Conservation (phyloP, 192 early-diverging fungal genomes). For the Backusella psychrophila region DNA sequence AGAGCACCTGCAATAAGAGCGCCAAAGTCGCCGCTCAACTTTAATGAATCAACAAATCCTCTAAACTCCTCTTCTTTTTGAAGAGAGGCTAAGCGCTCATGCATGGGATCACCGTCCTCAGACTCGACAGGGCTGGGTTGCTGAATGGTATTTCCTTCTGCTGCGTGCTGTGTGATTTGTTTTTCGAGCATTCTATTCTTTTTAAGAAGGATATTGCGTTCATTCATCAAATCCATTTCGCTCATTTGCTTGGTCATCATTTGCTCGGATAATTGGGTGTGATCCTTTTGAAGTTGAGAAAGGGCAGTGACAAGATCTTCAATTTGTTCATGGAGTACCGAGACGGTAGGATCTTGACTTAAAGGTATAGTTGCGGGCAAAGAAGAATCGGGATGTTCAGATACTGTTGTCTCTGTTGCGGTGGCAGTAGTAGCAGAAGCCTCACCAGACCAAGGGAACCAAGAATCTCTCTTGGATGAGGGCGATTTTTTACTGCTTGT, state of each 20-base stretch:
- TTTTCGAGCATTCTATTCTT: conserved; percentile 2
- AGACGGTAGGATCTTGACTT: conserved; percentile 8
- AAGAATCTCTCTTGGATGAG: conserved; percentile 14
- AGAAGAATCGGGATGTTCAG: not conserved
- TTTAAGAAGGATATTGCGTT: conserved; percentile 51
- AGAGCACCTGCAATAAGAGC: conserved; percentile 32
- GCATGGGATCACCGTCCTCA: conserved; percentile 1
- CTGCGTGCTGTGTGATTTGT: conserved; percentile 24
- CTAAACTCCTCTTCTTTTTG: conserved; percentile 26
- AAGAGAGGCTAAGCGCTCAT: not conserved
- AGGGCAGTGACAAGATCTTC: conserved; percentile 63
- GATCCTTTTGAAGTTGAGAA: conserved; percentile 69
- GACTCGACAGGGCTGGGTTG: conserved; percentile 10
- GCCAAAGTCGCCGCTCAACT: conserved; percentile 34
- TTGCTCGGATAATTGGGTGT: conserved; percentile 59
- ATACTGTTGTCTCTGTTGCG: not conserved
- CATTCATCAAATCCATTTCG: conserved; percentile 42
- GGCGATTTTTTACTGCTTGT: conserved; percentile 12
- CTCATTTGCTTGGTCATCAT: conserved; percentile 55
- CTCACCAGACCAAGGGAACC: conserved; percentile 27
- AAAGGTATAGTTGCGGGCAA: conserved; percentile 1
- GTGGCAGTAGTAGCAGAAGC: not conserved
- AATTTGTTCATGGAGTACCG: conserved; percentile 52
- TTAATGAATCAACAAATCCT: conserved; percentile 25
- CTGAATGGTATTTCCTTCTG: conserved; percentile 24